These are phyloP conservation scores for Penicillium alfredii DNA, from an alignment of 495 filamentous ascomycete genomes.

Conservation along the genomic window DNA sequence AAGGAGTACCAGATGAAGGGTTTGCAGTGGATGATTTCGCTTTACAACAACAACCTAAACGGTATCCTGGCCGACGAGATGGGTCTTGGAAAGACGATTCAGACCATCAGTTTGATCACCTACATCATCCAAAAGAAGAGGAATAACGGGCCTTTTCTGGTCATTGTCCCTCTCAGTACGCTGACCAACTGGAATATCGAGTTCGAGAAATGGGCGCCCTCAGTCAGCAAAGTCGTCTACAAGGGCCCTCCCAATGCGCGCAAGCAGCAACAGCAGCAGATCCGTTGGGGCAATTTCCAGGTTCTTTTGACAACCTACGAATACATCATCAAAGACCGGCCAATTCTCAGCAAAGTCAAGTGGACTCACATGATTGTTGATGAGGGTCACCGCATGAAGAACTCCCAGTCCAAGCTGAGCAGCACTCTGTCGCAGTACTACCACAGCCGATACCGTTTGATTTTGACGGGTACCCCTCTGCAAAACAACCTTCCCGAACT, in stretches of 20 bases:
- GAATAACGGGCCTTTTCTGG: slow-evolving; percentile 88
- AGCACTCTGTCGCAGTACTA: slow-evolving; percentile 93
- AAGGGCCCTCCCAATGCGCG: slow-evolving; percentile 87
- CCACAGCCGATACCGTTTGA: slow-evolving; percentile 86
- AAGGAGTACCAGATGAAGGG: slow-evolving; percentile 99
- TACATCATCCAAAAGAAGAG: slow-evolving; percentile 94
- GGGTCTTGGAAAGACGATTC: slow-evolving; percentile 95
- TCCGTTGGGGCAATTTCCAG: slow-evolving; percentile 92
- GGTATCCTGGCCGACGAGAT: slow-evolving; percentile 98
- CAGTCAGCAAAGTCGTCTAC: slow-evolving; percentile 81
- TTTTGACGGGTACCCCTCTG: slow-evolving; percentile 92
- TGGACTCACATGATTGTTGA: slow-evolving; percentile 99
- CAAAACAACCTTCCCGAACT: slow-evolving; percentile 96
- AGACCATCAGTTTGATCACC: slow-evolving; percentile 96
- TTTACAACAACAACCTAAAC: slow-evolving; percentile 99
- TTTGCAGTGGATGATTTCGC: slow-evolving; percentile 98
- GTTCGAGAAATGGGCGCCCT: slow-evolving; percentile 98
- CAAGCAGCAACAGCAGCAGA: slow-evolving; percentile 87
- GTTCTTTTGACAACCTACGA: slow-evolving; percentile 96
- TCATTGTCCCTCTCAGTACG: slow-evolving; percentile 94
- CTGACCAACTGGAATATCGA: slow-evolving; percentile 98
- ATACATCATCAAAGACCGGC: slow-evolving; percentile 98
- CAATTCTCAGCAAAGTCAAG: slow-evolving; percentile 90
- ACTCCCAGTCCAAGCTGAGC: slow-evolving; percentile 92
- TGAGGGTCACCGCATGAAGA: slow-evolving; percentile 99